A percentile compares a stretch with the other conserved stretches of the same genome.
phyloP scores from a whole-genome alignment of 176 grass and related monocot genomes.

The Musa schizocarpa region DNA sequence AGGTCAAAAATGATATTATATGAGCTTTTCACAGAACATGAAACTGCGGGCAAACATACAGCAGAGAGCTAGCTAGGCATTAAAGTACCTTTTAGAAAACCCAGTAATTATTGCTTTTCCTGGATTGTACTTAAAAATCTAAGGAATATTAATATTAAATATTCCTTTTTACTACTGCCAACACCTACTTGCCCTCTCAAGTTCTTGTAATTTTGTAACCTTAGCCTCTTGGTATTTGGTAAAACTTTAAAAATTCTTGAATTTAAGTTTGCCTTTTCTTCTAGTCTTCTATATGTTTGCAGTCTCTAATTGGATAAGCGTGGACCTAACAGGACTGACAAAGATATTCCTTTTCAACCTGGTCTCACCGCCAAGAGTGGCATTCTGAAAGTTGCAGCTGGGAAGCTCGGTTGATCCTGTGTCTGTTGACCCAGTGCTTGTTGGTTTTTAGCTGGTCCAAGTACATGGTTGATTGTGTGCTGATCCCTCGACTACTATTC shows the following conservation, averaged over 20 bases:
- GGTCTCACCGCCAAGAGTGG: constrained; percentile 14
- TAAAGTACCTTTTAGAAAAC: not conserved
- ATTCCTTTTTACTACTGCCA: too few species aligned
- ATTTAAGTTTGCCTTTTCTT: not conserved
- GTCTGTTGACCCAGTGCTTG: not conserved
- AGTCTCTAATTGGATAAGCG: not conserved
- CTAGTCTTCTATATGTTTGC: not conserved
- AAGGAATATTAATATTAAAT: too few species aligned
- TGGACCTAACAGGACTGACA: constrained; percentile 10
- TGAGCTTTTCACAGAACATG: not conserved
- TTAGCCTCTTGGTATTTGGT: not conserved
- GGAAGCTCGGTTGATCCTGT: not conserved
- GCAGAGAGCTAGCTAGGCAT: not conserved
- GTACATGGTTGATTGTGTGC: not conserved
- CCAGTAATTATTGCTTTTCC: too few species aligned
- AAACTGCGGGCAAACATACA: not conserved
- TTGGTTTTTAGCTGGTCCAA: not conserved
- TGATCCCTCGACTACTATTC: too few species aligned
- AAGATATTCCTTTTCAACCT: constrained; percentile 16
- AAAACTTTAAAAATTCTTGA: too few species aligned
- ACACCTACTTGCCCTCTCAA: too few species aligned
- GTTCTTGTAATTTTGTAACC: too few species aligned
- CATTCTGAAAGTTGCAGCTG: not conserved
- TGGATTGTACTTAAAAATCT: too few species aligned
- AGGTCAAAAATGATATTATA: not conserved